Evolutionary conservation across 495 filamentous ascomycete species (phyloP), one percentile per base, ranked within the genome.

Genomic region (Cudoniella acicularis): DNA sequence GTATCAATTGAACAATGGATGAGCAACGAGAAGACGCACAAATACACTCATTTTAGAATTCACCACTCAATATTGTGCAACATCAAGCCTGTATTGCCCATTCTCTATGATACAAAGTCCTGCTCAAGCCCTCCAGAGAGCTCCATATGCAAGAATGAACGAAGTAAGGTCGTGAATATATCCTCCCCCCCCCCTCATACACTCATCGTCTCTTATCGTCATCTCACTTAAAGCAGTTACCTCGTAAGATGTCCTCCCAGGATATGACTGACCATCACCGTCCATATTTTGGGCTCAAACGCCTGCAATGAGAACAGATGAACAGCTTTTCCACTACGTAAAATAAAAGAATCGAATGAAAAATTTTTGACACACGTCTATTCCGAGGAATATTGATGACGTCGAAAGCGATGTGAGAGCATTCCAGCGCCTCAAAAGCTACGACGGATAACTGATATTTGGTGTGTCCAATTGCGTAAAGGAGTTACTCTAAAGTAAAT

Each of bases 381-480:
- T 36, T 36, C 30, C 30, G 30, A 6, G 30, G 30, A 36, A 36
- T 36, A 36, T 4, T 36, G 30, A 36, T 36, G 30, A 36, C 13
- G 30, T 36, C 30, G 30, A 6, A 13, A 36, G 30, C 30, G 13
- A 36, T 36, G 13, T 53, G 60, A 62, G 60, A 62, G 54, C 60
- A 62, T 62, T 57, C 49, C 60, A 62, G 60, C 54, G 57, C 57
- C 60, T 62, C 60, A 48, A 41, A 26, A 47, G 40, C 54, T 51
- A 11, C 16, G 11, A 21, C 53, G 11, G 22, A 54, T 36, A 56
- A 41, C 45, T 24, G 27, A 18, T 47, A 17, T 17, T 47, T 21
- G 10, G 25, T 42, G 43, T 40, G 48, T 56, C 41, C 49, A 57
- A 48, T 40, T 17, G 21, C 23, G 25, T 49, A 23, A 23, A 54